Percentiles rank a stretch among this genome's conserved stretches.
phyloP scores from a whole-genome alignment of 768 basidiomycete species.

The Lactifluus rugatus region DNA sequence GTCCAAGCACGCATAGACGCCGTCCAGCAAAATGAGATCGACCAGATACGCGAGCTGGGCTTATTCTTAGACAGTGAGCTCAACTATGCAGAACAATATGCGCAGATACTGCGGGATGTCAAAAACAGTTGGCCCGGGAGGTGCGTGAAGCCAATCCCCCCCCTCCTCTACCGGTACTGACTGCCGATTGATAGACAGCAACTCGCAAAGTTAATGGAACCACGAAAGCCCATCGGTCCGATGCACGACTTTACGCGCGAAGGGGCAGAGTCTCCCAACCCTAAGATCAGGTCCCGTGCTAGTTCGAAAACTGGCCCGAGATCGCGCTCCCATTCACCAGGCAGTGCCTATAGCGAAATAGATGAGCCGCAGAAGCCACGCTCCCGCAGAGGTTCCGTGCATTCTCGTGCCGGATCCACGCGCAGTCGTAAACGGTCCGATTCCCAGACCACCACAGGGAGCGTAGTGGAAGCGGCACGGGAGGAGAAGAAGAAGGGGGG shows the following conservation, averaged over 20 bases:
- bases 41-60: conserved; percentile 62
- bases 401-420: conserved; percentile 35
- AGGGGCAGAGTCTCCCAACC: conserved; percentile 3
- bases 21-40: conserved; percentile 71
- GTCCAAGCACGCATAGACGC: conserved; percentile 69
- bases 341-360: not conserved
- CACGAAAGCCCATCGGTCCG: conserved; percentile 12
- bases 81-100: conserved; percentile 62
- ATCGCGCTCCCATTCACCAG: conserved; percentile 6
- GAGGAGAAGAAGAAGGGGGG: conserved; percentile 48
- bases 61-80: conserved; percentile 64
- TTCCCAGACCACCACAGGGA: conserved; percentile 36
- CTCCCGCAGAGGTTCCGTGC: conserved; percentile 23
- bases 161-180: not conserved
- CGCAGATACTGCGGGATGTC: conserved; percentile 63
- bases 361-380: conserved; percentile 12
- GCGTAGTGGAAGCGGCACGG: conserved; percentile 30
- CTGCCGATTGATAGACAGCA: conserved; percentile 9
- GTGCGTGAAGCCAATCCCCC: conserved; percentile 33
- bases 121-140: conserved; percentile 52
- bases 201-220: conserved; percentile 9
- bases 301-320: conserved; percentile 8
- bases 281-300: conserved; percentile 10
- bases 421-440: conserved; percentile 52
- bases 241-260: conserved; percentile 16